phyloP scores from a whole-genome alignment of 768 basidiomycete genomes.

The Clathrus columnatus region DNA sequence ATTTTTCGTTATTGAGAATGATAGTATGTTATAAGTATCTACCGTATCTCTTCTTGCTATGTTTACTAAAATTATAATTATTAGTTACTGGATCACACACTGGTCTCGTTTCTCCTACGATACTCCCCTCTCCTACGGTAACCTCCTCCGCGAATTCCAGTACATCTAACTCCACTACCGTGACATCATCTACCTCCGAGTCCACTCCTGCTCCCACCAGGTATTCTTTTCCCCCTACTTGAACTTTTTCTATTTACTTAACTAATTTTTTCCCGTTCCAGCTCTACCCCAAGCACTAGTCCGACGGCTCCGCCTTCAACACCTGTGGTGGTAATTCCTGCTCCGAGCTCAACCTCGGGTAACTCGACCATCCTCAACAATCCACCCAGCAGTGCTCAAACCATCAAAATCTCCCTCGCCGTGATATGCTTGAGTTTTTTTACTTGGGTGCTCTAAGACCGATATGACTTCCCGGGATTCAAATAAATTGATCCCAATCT shows the following conservation, averaged over 20 bases:
- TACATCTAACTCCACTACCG: too few species aligned
- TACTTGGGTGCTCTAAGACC: background rate
- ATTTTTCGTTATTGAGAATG: constrained; percentile 3
- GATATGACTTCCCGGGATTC: background rate
- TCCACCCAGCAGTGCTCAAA: background rate
- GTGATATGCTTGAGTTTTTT: background rate
- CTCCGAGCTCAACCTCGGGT: background rate
- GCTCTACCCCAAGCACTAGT: background rate
- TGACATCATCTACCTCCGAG: background rate
- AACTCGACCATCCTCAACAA: background rate
- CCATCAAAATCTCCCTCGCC: background rate
- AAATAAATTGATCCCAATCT: background rate
- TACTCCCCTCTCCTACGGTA: background rate
- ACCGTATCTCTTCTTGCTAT: background rate
- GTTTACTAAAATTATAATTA: background rate
- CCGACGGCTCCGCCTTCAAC: background rate
- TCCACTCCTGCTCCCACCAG: background rate
- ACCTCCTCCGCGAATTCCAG: too few species aligned
- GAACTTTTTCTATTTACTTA: background rate
- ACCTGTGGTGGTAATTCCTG: background rate
- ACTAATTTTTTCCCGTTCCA: background rate
- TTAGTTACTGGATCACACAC: background rate
- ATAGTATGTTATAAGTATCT: constrained; percentile 1
- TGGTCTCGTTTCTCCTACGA: background rate
- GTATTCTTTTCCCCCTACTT: too few species aligned